A percentile compares a stretch with the other conserved stretches of the same genome.
Evolutionary conservation across 2,329 filamentous ascomycete species (phyloP).

Genomic region (Beauveria australis): DNA sequence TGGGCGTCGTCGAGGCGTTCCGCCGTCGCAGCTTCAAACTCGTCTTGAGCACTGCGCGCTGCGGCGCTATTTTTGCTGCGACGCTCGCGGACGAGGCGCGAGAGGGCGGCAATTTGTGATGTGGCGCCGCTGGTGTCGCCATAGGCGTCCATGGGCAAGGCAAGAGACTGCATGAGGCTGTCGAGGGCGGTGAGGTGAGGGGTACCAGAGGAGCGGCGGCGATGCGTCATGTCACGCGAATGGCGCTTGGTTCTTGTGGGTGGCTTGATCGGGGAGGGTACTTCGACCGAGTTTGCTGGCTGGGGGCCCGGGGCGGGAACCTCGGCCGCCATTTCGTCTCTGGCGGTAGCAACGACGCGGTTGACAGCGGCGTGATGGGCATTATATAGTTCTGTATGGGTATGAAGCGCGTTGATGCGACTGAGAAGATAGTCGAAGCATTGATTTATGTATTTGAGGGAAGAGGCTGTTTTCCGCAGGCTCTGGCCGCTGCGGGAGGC

Average conservation of each 20-base stretch:
- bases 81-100: constrained; percentile 31
- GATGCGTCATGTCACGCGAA: constrained; percentile 11
- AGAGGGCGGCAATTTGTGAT: constrained; percentile 23
- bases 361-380: constrained; percentile 35
- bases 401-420: constrained; percentile 33
- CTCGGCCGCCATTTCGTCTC: constrained; percentile 32
- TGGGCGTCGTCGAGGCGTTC: constrained; percentile 39
- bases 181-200: constrained; percentile 33
- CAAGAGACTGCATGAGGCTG: constrained; percentile 39
- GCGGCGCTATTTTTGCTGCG: constrained; percentile 35
- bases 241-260: constrained; percentile 20
- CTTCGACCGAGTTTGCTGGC: neutral
- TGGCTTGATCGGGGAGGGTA: constrained; percentile 27
- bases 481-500: constrained; percentile 35
- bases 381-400: constrained; percentile 35
- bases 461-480: constrained; percentile 35
- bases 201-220: constrained; percentile 30
- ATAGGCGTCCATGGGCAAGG: constrained; percentile 31
- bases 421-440: constrained; percentile 45
- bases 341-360: constrained; percentile 33
- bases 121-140: constrained; percentile 19
- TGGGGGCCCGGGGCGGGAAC: constrained; percentile 13
- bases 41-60: constrained; percentile 36
- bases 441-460: constrained; percentile 43
- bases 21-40: constrained; percentile 37